These are phyloP conservation scores for Auricularia sp. DNA, from an alignment of 768 basidiomycete species.

Conservation along the genomic window DNA sequence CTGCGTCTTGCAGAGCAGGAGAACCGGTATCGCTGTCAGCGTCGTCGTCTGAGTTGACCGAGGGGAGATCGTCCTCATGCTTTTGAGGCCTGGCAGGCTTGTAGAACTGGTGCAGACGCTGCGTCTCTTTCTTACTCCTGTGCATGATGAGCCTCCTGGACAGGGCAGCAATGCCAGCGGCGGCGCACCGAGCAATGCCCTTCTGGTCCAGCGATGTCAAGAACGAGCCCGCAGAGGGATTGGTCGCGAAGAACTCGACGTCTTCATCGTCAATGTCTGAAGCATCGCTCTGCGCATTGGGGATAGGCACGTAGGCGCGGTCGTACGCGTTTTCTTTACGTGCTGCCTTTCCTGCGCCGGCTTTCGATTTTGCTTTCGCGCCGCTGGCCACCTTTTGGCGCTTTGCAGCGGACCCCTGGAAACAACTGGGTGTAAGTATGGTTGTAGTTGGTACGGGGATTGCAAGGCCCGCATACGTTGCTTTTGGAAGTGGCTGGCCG, in stretches of 20 bases:
- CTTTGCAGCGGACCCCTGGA: not conserved
- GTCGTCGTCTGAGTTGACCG: constrained; percentile 37
- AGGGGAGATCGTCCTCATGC: constrained; percentile 52
- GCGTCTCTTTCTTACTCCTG: constrained; percentile 80
- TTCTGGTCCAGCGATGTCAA: constrained; percentile 60
- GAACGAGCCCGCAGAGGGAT: constrained; percentile 54
- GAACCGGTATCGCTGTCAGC: constrained; percentile 17
- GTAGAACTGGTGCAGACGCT: constrained; percentile 53
- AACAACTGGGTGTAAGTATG: not conserved
- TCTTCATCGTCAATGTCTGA: constrained; percentile 59
- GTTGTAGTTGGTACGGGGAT: not conserved
- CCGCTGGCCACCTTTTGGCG: not conserved
- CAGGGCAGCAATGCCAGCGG: not conserved
- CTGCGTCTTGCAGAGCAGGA: constrained; percentile 8
- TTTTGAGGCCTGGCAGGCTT: constrained; percentile 41
- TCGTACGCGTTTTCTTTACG: constrained; percentile 31
- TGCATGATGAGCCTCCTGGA: constrained; percentile 6
- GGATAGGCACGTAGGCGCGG: constrained; percentile 52
- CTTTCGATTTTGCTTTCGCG: not conserved
- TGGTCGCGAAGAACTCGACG: constrained; percentile 53
- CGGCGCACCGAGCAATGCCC: constrained; percentile 66
- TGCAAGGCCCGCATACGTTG: constrained; percentile 15
- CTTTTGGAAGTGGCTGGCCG: constrained; percentile 16
- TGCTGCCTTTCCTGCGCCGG: not conserved
- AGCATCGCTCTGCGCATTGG: constrained; percentile 39